Base-by-base conservation (phyloP, 768 basidiomycete species). In the Mycena metata region DNA sequence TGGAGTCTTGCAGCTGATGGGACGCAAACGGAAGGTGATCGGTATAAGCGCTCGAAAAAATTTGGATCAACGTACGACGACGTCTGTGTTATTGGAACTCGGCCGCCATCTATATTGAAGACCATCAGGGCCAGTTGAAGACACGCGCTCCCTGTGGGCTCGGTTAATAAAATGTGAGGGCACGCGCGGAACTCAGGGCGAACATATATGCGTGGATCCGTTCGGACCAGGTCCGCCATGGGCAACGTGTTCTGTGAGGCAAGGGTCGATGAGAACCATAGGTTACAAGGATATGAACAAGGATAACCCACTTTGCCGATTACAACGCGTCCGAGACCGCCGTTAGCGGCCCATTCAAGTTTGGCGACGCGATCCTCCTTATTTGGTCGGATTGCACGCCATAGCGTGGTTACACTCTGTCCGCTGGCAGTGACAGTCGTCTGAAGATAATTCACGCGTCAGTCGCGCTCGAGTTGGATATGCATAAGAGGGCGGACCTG, bases 361-460 rank as follows among this genome's bases (percentile, higher is more conserved):
- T 90, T 94, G 71, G 94, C 94, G 75, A 95, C 90, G 50, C 93
- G 90, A 78, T 96, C 94, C 82, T 95, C 93, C 77, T 91, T 93
- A 82, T 91, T 93, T 66, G 91, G 85, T 57, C 93, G 91, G 74
- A 93, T 90, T n/a, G 91, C 82, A 66, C 92, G 89, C 88, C 88
- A 93, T 64, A 95, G 83, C 23, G 91, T 94, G 24, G 93, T 94
- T 61, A 91, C 85, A 73, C 86, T 91, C 75, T 89, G 86, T 24
- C 92, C 93, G 71, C 81, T 90, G 67, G 83, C 80, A 74, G 79
- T 84, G 58, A 88, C 85, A 36, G 85, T 85, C 49, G 93, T 94
- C 93, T 94, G 76, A n/a, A 74, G 64, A 66, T 46, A 68, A 45
- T 70, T 76, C 72, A 82, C 78, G 68, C 68, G 71, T 69, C 66